Evolutionary conservation across 2,329 filamentous ascomycete species (phyloP).

Genomic region (Aspergillus sp.): DNA sequence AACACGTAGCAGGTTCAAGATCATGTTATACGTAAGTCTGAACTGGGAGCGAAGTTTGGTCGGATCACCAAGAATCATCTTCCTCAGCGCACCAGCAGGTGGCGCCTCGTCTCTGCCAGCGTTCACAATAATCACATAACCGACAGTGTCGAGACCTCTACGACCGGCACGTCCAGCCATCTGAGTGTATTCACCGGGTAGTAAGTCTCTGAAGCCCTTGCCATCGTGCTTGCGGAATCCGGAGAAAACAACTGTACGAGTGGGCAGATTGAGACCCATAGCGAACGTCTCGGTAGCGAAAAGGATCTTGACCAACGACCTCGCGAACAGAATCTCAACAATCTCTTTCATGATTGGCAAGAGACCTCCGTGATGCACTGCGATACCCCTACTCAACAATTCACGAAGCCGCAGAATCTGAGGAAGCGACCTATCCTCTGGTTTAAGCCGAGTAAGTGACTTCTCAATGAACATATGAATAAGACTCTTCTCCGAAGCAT

Average conservation of each 20-base stretch:
- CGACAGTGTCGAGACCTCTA: slow-evolving; percentile 84
- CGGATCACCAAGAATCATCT: slow-evolving; percentile 94
- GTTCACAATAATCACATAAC: slow-evolving; percentile 86
- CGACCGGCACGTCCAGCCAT: slow-evolving; percentile 95
- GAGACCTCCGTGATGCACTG: slow-evolving; percentile 91
- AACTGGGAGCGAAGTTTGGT: slow-evolving; percentile 95
- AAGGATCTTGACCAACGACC: slow-evolving; percentile 89
- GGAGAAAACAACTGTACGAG: slow-evolving; percentile 93
- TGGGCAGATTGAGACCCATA: slow-evolving; percentile 94
- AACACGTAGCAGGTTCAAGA: slow-evolving; percentile 86
- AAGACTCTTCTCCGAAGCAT: slow-evolving; percentile 85
- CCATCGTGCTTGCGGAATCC: slow-evolving; percentile 96
- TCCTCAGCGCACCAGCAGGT: slow-evolving; percentile 70
- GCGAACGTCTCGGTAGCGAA: slow-evolving; percentile 98
- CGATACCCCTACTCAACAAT: slow-evolving; percentile 78
- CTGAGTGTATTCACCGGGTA: slow-evolving; percentile 95
- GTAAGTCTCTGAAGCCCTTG: slow-evolving; percentile 78
- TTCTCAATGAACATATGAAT: slow-evolving; percentile 98
- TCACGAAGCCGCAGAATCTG: slow-evolving; percentile 86
- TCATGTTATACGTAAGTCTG: slow-evolving; percentile 98
- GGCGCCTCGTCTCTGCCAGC: slow-evolving; percentile 80
- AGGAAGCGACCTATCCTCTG: slow-evolving; percentile 81
- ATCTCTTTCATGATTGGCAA: slow-evolving; percentile 96
- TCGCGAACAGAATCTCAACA: slow-evolving; percentile 92
- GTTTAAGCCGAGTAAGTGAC: slow-evolving; percentile 82